Evolutionary conservation across 768 basidiomycete genomes (phyloP).

Genomic region (Leccinum longicurvipes): DNA sequence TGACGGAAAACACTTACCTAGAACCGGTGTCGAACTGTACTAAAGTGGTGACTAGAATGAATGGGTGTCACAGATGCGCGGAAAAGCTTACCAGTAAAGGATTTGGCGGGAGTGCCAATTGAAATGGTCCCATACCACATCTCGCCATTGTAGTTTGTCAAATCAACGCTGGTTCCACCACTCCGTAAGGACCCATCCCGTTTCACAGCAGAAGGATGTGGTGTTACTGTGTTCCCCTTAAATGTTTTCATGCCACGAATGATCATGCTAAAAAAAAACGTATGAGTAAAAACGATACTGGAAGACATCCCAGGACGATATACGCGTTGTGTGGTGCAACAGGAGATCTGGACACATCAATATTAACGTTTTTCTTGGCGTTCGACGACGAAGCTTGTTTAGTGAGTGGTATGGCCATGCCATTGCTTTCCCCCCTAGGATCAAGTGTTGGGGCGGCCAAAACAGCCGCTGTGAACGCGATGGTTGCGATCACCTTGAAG

Average conservation of each 20-base stretch:
- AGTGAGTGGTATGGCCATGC: conserved; percentile 6
- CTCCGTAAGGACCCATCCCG: not conserved
- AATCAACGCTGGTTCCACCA: not conserved
- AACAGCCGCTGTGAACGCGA: not conserved
- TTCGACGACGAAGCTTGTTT: conserved; percentile 3
- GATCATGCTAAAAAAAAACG: not conserved
- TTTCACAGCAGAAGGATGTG: not conserved
- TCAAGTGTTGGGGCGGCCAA: conserved; percentile 5
- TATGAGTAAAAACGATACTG: not conserved
- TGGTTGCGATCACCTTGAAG: not conserved
- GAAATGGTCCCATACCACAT: conserved; percentile 12
- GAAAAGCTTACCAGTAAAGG: not conserved
- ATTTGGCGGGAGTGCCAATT: conserved; percentile 1
- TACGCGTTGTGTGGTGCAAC: conserved; percentile 5
- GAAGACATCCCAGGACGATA: not conserved
- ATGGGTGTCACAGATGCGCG: not conserved
- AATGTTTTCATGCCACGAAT: not conserved
- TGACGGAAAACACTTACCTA: not conserved
- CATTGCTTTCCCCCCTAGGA: not conserved
- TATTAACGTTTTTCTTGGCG: not conserved
- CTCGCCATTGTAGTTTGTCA: not conserved
- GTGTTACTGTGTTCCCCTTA: not conserved
- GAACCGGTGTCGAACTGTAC: conserved; percentile 31
- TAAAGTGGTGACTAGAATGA: not conserved
- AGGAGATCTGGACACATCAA: conserved; percentile 4